phyloP scores from a whole-genome alignment of 768 basidiomycete genomes.

The Lactifluus piperatus region DNA sequence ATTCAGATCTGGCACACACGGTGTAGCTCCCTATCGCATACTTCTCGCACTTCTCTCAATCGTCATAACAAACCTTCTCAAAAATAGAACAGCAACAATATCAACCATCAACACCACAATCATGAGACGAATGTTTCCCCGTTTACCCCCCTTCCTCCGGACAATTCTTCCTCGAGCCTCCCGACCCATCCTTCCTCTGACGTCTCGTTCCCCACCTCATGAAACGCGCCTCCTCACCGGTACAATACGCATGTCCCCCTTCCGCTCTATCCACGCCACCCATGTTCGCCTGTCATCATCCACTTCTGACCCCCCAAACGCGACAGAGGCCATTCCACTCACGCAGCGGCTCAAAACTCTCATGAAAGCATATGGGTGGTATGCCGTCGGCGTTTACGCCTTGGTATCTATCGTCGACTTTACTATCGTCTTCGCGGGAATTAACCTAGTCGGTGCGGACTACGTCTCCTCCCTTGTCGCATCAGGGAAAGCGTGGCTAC shows the following conservation, averaged over 20 bases:
- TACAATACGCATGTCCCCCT: slow-evolving; percentile 25
- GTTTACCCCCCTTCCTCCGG: slow-evolving; percentile 41
- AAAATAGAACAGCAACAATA: neutral
- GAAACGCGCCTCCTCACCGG: slow-evolving; percentile 27
- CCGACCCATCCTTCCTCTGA: slow-evolving; percentile 41
- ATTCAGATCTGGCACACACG: neutral
- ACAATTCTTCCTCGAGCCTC: slow-evolving; percentile 36
- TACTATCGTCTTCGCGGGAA: slow-evolving; percentile 69
- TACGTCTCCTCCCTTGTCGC: slow-evolving; percentile 66
- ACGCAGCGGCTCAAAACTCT: slow-evolving; percentile 71
- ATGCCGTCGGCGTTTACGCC: slow-evolving; percentile 86
- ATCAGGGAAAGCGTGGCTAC: slow-evolving; percentile 43
- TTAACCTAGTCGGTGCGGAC: slow-evolving; percentile 86
- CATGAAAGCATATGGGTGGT: slow-evolving; percentile 91
- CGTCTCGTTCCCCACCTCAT: slow-evolving; percentile 30
- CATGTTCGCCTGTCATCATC: slow-evolving; percentile 37
- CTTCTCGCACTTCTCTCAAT: neutral
- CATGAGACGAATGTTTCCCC: slow-evolving; percentile 30
- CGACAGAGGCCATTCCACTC: slow-evolving; percentile 43
- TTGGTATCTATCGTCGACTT: slow-evolving; percentile 73
- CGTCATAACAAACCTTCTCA: neutral
- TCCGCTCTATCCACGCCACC: slow-evolving; percentile 44
- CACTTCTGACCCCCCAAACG: slow-evolving; percentile 25
- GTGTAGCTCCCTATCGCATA: neutral
- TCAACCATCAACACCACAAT: neutral